Conservation (phyloP, 176 grass and related monocot genomes). For the Thinopyrum elongatum region DNA sequence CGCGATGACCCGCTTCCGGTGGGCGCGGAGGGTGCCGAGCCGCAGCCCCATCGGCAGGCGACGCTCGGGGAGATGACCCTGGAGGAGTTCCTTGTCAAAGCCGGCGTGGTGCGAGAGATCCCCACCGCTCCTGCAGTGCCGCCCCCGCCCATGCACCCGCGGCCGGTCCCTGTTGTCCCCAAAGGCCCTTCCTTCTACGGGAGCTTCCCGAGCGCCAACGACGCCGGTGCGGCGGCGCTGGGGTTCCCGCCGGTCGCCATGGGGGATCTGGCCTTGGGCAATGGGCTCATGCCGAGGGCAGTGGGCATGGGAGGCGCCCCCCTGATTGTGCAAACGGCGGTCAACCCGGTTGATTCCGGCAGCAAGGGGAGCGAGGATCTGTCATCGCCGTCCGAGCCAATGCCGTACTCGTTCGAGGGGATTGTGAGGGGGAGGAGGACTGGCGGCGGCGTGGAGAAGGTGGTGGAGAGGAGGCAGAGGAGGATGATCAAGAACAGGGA, state of each 20-base stretch:
- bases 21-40: not conserved
- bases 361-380: constrained; percentile 58
- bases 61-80: constrained; percentile 92
- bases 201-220: constrained; percentile 39
- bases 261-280: constrained; percentile 35
- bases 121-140: not conserved
- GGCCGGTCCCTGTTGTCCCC: constrained; percentile 35
- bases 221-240: constrained; percentile 10
- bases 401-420: constrained; percentile 59
- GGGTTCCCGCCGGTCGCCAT: constrained; percentile 46
- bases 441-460: constrained; percentile 63
- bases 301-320: constrained; percentile 36
- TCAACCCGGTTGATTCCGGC: constrained; percentile 31
- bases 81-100: constrained; percentile 83
- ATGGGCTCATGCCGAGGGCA: constrained; percentile 40
- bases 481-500: constrained; percentile 99
- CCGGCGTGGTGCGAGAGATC: constrained; percentile 70
- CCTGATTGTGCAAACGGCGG: constrained; percentile 20
- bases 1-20: constrained; percentile 36
- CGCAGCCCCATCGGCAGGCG: constrained; percentile 37
- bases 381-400: constrained; percentile 53
- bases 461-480: constrained; percentile 85
- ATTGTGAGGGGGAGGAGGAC: constrained; percentile 53
- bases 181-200: constrained; percentile 45
- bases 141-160: constrained; percentile 22